phyloP scores from a whole-genome alignment of 768 basidiomycete genomes.

The Crassisporium funariophilum region DNA sequence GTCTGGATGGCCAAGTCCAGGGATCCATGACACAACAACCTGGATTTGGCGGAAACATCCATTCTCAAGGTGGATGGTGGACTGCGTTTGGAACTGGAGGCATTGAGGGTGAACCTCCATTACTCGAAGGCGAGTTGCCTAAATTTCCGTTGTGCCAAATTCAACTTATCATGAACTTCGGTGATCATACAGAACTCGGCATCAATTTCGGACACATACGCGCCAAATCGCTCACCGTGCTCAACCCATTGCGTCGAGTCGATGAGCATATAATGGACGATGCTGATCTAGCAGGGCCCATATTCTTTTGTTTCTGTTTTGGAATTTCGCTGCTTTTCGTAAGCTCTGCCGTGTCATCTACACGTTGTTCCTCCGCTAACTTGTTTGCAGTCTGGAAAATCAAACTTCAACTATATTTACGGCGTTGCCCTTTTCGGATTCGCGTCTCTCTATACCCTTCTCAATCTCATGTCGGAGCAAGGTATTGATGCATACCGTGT shows the following conservation, averaged over 20 bases:
- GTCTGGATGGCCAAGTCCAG: conserved; percentile 71
- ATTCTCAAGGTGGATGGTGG: conserved; percentile 83
- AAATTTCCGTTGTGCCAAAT: not conserved
- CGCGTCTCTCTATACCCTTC: conserved; percentile 86
- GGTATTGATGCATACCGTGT: conserved; percentile 96
- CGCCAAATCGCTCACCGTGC: conserved; percentile 90
- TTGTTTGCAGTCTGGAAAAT: conserved; percentile 83
- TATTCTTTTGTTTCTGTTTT: conserved; percentile 94
- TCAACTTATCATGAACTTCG: not conserved
- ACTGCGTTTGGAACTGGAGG: conserved; percentile 95
- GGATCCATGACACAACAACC: conserved; percentile 50
- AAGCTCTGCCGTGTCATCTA: conserved; percentile 33
- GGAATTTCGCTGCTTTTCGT: conserved; percentile 91
- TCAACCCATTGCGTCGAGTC: conserved; percentile 85
- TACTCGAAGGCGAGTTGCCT: conserved; percentile 78
- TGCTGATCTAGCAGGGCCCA: conserved; percentile 94
- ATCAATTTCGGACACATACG: conserved; percentile 98
- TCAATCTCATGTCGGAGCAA: conserved; percentile 95
- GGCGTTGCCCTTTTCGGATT: conserved; percentile 96
- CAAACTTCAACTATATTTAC: conserved; percentile 98
- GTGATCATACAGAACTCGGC: conserved; percentile 72
- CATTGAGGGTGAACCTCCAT: conserved; percentile 92
- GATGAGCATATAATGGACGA: conserved; percentile 98
- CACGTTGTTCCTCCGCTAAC: conserved; percentile 11
- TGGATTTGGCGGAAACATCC: conserved; percentile 72